Evolutionary conservation across 2,329 filamentous ascomycete species (phyloP).

Genomic region (Annulohypoxylon truncatum): DNA sequence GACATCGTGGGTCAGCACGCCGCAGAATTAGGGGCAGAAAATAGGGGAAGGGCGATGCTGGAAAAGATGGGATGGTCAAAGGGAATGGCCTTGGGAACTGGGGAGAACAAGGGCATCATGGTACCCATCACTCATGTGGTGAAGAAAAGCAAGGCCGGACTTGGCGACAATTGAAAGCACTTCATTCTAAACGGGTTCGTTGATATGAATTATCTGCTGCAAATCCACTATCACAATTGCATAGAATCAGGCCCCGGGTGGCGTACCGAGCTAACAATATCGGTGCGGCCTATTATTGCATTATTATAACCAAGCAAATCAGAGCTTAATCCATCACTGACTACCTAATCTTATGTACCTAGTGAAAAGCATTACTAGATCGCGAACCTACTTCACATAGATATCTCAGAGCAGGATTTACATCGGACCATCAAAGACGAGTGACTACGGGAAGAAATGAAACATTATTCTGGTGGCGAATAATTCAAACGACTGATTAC

Average conservation of each 20-base stretch:
- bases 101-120: conserved; percentile 88
- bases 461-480: no score
- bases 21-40: conserved; percentile 83
- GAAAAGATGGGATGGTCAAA: conserved; percentile 98
- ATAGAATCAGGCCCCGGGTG: not conserved
- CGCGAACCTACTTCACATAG: not conserved
- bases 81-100: conserved; percentile 84
- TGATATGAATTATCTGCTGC: not conserved
- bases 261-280: not conserved
- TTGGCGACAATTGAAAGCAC: conserved; percentile 65
- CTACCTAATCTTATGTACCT: no score
- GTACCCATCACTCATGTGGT: conserved; percentile 88
- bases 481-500: no score
- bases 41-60: conserved; percentile 86
- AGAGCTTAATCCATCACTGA: not conserved
- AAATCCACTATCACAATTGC: not conserved
- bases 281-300: not conserved
- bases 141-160: conserved; percentile 84
- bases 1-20: conserved; percentile 88
- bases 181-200: not conserved
- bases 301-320: not conserved
- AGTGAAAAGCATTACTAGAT: not conserved
- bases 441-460: no score
- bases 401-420: not conserved
- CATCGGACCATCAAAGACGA: not conserved